Evolutionary conservation across 352 stramenopile genomes (phyloP).

Genomic region (Globisporangium megalacanthum): DNA sequence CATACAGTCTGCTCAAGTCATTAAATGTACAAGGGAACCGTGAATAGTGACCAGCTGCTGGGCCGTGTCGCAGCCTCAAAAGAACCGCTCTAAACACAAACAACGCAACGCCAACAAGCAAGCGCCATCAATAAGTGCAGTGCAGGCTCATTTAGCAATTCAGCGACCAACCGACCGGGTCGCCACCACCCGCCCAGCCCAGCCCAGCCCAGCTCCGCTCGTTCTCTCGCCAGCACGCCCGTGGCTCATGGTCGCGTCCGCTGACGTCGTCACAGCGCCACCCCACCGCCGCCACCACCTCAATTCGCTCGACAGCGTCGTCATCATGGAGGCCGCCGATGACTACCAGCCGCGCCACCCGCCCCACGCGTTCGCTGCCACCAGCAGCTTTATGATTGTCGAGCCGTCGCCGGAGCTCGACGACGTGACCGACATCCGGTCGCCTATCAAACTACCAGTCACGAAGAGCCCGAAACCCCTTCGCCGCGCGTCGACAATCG

Average conservation of each 20-base stretch:
- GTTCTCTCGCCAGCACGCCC: no score
- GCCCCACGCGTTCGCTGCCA: neutral
- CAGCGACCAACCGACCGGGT: no score
- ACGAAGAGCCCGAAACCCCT: conserved; percentile 19
- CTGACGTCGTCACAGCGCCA: neutral
- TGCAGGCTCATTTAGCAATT: no score
- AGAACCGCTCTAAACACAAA: no score
- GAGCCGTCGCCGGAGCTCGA: conserved; percentile 11
- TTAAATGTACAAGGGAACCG: no score
- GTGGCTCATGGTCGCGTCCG: neutral
- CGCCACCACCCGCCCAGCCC: neutral
- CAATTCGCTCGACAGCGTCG: conserved; percentile 6
- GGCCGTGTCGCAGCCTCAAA: no score
- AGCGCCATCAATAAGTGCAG: no score
- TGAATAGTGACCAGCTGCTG: no score
- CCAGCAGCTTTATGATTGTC: conserved; percentile 6
- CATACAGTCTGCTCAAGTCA: no score
- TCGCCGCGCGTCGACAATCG: conserved; percentile 48
- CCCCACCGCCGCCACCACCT: neutral
- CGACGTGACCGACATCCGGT: conserved; percentile 6
- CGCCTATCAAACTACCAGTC: conserved; percentile 2
- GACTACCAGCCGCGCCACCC: neutral
- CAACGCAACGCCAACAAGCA: no score
- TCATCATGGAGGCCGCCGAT: conserved; percentile 8
- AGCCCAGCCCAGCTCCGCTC: conserved; percentile 3